phyloP scores from a whole-genome alignment of 2,329 filamentous ascomycete genomes.

The Colletotrichum melonis region DNA sequence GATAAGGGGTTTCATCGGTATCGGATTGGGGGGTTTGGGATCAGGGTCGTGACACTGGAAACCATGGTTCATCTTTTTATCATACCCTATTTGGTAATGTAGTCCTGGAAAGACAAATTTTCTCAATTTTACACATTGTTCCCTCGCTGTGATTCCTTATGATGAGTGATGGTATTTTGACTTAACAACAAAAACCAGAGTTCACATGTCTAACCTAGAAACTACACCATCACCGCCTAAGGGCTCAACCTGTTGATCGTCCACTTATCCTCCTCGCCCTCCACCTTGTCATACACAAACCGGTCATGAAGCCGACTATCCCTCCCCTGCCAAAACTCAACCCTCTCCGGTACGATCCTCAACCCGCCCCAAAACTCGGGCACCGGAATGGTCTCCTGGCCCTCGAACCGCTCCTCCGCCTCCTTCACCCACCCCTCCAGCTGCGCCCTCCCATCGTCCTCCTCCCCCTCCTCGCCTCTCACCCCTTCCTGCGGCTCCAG shows the following conservation, averaged over 20 bases:
- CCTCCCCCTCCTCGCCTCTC: slow-evolving; percentile 40
- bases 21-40: neutral
- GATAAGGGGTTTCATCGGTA: neutral
- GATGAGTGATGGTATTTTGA: neutral
- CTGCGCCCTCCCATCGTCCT: slow-evolving; percentile 76
- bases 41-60: slow-evolving; percentile 2
- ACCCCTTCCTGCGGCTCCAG: slow-evolving; percentile 58
- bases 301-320: slow-evolving; percentile 92
- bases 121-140: neutral
- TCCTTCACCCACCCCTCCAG: slow-evolving; percentile 84
- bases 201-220: too few species aligned
- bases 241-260: slow-evolving; percentile 80
- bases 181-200: neutral
- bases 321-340: slow-evolving; percentile 98
- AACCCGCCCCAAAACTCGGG: slow-evolving; percentile 96
- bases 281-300: slow-evolving; percentile 81
- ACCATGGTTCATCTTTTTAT: neutral
- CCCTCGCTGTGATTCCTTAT: neutral
- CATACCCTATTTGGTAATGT: slow-evolving; percentile 34
- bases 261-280: slow-evolving; percentile 64
- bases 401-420: slow-evolving; percentile 79
- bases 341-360: slow-evolving; percentile 82
- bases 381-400: slow-evolving; percentile 83
- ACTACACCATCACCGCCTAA: slow-evolving; percentile 46
- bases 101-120: slow-evolving; percentile 20